These are phyloP conservation scores for Leccinum subgranulosum DNA, from an alignment of 768 basidiomycete species.

Conservation along the genomic window DNA sequence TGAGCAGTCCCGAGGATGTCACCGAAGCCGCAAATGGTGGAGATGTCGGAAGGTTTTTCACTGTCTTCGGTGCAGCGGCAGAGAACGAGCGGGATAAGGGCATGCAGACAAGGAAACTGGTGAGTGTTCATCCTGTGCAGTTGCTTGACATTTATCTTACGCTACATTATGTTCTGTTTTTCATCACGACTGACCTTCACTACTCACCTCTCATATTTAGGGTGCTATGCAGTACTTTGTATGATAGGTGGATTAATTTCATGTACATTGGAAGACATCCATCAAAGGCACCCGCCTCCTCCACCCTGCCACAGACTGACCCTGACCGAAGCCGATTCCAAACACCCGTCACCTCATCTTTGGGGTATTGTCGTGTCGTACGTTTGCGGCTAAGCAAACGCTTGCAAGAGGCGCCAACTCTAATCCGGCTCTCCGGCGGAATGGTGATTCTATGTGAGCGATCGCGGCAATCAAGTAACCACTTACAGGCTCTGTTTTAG, in stretches of 20 bases:
- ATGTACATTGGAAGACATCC: background rate
- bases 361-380: background rate
- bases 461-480: background rate
- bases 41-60: constrained; percentile 54
- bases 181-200: background rate
- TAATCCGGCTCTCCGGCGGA: background rate
- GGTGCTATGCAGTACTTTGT: constrained; percentile 41
- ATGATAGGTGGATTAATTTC: constrained; percentile 19
- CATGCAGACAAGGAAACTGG: constrained; percentile 71
- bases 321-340: background rate
- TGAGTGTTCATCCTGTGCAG: constrained; percentile 33
- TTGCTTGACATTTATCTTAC: background rate
- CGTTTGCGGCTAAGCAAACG: background rate
- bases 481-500: background rate
- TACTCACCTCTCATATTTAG: constrained; percentile 12
- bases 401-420: background rate
- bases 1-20: constrained; percentile 6
- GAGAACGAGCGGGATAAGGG: constrained; percentile 88
- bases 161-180: background rate
- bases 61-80: constrained; percentile 80
- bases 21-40: constrained; percentile 7
- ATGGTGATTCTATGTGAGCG: background rate
- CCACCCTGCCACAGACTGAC: background rate
- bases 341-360: background rate
- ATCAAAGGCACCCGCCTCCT: background rate